Conservation (phyloP, 805 yeast genomes). For the Wickerhamiella lipophila region DNA sequence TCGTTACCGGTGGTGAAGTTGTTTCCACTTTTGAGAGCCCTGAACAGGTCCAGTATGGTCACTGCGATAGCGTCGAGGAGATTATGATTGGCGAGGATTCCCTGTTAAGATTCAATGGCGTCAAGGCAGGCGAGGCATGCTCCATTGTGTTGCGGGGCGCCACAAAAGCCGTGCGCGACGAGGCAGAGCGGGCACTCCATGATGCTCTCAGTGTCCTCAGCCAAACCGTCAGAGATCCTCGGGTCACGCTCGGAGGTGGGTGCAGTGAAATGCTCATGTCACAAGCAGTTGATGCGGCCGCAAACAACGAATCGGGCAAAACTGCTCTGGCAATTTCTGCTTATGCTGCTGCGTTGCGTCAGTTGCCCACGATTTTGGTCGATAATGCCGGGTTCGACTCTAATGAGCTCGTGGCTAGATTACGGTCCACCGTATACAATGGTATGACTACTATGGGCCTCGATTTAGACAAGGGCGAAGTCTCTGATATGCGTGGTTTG, state of each 20-base stretch:
- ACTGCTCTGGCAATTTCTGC: constrained; percentile 89
- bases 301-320: constrained; percentile 87
- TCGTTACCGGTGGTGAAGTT: constrained; percentile 97
- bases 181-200: constrained; percentile 92
- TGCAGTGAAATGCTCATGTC: constrained; percentile 95
- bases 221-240: constrained; percentile 84
- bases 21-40: constrained; percentile 93
- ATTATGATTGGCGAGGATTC: constrained; percentile 84
- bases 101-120: constrained; percentile 88
- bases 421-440: constrained; percentile 79
- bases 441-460: constrained; percentile 89
- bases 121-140: constrained; percentile 90
- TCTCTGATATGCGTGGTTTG: constrained; percentile 87
- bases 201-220: constrained; percentile 93
- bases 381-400: constrained; percentile 97
- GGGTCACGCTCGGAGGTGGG: constrained; percentile 90
- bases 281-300: constrained; percentile 84
- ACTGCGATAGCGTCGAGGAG: constrained; percentile 84
- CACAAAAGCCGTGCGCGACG: constrained; percentile 90
- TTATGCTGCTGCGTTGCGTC: constrained; percentile 86
- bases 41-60: constrained; percentile 70
- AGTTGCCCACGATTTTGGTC: constrained; percentile 86
- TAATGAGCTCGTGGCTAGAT: constrained; percentile 76
- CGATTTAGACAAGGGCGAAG: constrained; percentile 68
- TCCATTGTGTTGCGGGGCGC: constrained; percentile 94